These are phyloP conservation scores for Trifolium pratense DNA, from an alignment of 306 rosid genomes.

Conservation along the genomic window DNA sequence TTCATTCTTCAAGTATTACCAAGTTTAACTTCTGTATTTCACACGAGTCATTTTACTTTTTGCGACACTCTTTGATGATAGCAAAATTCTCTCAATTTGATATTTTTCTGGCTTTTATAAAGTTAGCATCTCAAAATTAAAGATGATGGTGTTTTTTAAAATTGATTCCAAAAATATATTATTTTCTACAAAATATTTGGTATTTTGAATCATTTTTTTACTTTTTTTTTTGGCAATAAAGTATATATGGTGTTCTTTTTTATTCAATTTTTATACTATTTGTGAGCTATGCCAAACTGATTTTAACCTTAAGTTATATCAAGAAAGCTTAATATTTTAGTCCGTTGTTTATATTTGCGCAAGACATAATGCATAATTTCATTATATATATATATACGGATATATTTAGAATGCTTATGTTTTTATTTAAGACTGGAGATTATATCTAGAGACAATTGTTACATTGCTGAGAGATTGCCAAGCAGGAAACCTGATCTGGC, in stretches of 20 bases:
- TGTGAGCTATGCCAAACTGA: conserved; percentile 4
- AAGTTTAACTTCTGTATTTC: neutral
- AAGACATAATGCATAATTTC: conserved; percentile 40
- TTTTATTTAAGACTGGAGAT: neutral
- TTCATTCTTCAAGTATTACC: neutral
- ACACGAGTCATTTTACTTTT: neutral
- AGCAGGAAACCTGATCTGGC: neutral
- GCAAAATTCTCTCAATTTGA: neutral
- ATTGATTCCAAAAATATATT: neutral
- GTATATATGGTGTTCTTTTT: too few species aligned
- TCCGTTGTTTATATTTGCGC: neutral
- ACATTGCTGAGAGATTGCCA: neutral
- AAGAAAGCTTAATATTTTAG: neutral
- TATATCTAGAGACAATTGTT: neutral
- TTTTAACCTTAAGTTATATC: neutral
- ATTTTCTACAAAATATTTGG: too few species aligned
- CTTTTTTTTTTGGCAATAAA: too few species aligned
- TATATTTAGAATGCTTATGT: neutral
- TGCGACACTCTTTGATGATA: neutral
- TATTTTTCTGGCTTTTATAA: neutral
- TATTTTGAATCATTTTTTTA: too few species aligned
- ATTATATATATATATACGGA: neutral
- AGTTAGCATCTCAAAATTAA: neutral
- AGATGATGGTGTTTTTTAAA: neutral
- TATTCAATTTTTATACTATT: neutral